Evolutionary conservation across 2,329 filamentous ascomycete genomes (phyloP).

Genomic region (Colletotrichum gloeosporioides): DNA sequence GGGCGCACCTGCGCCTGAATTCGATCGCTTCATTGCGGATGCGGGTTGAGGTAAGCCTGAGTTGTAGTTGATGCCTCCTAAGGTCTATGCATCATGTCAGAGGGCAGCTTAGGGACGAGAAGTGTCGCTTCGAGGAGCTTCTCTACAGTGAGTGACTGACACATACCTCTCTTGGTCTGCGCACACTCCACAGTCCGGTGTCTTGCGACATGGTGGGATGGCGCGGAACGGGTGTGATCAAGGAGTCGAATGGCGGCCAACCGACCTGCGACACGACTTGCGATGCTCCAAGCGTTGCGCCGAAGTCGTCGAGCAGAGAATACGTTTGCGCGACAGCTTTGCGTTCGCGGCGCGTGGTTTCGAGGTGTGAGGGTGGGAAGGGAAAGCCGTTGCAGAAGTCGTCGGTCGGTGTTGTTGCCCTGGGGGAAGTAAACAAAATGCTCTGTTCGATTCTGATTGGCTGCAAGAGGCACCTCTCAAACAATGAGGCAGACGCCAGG

Average conservation of each 20-base stretch:
- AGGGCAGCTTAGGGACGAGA: neutral
- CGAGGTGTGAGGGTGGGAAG: neutral
- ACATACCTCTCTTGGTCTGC: conserved; percentile 86
- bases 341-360: neutral
- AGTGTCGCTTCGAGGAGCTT: neutral
- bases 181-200: conserved; percentile 87
- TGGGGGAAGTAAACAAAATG: conserved; percentile 48
- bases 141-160: neutral
- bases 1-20: conserved; percentile 72
- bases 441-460: conserved; percentile 9
- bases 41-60: conserved; percentile 87
- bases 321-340: neutral
- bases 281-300: neutral
- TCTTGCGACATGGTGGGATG: conserved; percentile 78
- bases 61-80: conserved; percentile 83
- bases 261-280: neutral
- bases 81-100: conserved; percentile 63
- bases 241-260: neutral
- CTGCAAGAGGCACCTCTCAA: conserved; percentile 18
- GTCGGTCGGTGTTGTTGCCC: conserved; percentile 36
- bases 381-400: neutral
- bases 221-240: neutral
- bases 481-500: neutral
- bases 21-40: conserved; percentile 93
- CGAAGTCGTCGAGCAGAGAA: no score